phyloP scores from a whole-genome alignment of 75 land plant genomes.

The Pseudotsuga menziesii region DNA sequence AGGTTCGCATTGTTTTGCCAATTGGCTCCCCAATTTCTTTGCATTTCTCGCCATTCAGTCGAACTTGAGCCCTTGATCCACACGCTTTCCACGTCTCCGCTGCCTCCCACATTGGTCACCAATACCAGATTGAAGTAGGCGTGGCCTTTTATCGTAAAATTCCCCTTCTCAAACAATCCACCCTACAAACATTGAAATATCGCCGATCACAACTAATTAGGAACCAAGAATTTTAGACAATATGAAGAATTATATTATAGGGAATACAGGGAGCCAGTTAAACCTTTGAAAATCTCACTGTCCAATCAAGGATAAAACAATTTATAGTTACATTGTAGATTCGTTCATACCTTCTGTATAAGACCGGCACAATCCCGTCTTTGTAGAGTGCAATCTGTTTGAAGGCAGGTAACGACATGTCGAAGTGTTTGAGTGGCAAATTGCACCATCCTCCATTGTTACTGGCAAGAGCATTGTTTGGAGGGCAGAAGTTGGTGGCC shows the following conservation, averaged over 20 bases:
- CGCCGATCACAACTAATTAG: too few species aligned
- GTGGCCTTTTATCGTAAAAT: slow-evolving; percentile 56
- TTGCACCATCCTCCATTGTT: slow-evolving; percentile 77
- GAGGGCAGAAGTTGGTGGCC: slow-evolving; percentile 79
- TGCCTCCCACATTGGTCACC: slow-evolving; percentile 57
- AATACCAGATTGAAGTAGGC: slow-evolving; percentile 52
- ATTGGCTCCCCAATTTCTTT: slow-evolving; percentile 61
- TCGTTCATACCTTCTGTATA: background rate
- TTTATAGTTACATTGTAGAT: too few species aligned
- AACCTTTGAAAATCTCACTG: too few species aligned
- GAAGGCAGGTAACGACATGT: slow-evolving; percentile 66
- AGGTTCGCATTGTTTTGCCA: slow-evolving; percentile 35
- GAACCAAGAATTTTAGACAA: too few species aligned
- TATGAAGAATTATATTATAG: too few species aligned
- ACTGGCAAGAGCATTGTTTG: slow-evolving; percentile 21
- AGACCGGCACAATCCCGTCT: background rate
- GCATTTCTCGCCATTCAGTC: slow-evolving; percentile 30
- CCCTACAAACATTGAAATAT: slow-evolving; percentile 16
- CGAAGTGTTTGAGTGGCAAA: slow-evolving; percentile 57
- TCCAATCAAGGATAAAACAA: too few species aligned
- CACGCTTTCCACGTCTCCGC: slow-evolving; percentile 36
- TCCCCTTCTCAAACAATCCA: slow-evolving; percentile 40
- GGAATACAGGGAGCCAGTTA: too few species aligned
- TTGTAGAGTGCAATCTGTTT: slow-evolving; percentile 5
- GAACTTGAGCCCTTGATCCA: slow-evolving; percentile 39